Base-by-base conservation (phyloP, 2,329 filamentous ascomycete species). In the Clonostachys rosea region DNA sequence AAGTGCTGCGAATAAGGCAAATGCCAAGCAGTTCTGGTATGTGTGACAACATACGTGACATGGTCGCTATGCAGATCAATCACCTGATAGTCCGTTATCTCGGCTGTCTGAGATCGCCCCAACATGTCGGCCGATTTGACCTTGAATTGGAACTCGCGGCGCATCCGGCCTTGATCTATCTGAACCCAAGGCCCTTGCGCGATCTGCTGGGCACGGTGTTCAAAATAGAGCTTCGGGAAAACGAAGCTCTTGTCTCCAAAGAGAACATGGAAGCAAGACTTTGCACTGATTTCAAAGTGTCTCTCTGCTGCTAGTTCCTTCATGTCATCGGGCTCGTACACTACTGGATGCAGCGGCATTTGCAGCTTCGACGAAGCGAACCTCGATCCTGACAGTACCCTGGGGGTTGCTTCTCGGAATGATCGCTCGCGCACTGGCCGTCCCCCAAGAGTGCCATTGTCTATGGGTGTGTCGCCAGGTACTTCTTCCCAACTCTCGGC, bases 171-270 rank as follows among this genome's bases (percentile, higher is more conserved):
- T 39, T 84, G 77, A 49, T 91, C 87, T 5, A 81, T 73, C 43
- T 84, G 75, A 16, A 76, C 73, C 94, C 94, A 99, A 0, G 92
- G 89, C 0, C 89, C 87, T 66, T 96, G 91, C 3, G 86, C 83
- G 52, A 96, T 91, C 52, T 85, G 83, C 63, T 85, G 81, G 13
- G 88, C 89, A 57, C 84, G 79, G 45, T 88, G 80, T 62, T 95
- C 90, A 61, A 89, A 86, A 62, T 96, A 92, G 33, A 97, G 75
- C 59, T 92, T 84, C 57, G 94, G 90, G 68, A 96, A 99, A 37
- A 97, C 85, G 34, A 91, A 89, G 62, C 89, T 95, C 69, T 92
- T 95, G 66, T 99, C 94, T 36, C 94, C 94, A 65, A 97, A 99
- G 45, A 99, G 78, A 14, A 97, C 89, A 60, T 97, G 92, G 65